Evolutionary conservation across 768 basidiomycete species (phyloP).

Genomic region (Nidularia sp.): DNA sequence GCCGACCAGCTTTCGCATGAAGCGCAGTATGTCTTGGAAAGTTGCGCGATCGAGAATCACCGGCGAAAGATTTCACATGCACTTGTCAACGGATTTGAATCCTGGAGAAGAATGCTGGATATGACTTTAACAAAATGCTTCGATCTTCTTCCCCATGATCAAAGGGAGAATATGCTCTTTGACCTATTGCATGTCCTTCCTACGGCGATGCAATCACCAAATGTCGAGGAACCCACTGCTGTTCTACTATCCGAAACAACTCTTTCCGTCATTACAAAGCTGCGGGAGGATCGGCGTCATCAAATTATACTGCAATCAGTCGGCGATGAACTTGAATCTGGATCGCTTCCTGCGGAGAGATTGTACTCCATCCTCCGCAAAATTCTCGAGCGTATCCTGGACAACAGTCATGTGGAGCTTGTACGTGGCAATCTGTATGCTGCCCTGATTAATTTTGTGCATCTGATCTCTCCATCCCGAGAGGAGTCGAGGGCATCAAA

Average conservation of each 20-base stretch:
- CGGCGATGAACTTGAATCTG: constrained; percentile 57
- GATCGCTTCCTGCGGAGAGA: constrained; percentile 76
- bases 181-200: constrained; percentile 86
- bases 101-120: constrained; percentile 85
- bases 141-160: constrained; percentile 73
- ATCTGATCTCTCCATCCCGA: constrained; percentile 52
- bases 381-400: constrained; percentile 70
- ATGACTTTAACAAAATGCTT: constrained; percentile 86
- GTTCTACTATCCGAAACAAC: constrained; percentile 82
- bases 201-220: constrained; percentile 56
- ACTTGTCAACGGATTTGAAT: constrained; percentile 63
- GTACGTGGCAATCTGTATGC: constrained; percentile 96
- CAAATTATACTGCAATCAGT: constrained; percentile 66
- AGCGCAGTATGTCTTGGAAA: constrained; percentile 72
- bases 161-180: constrained; percentile 84
- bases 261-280: constrained; percentile 78
- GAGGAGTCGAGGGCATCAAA: constrained; percentile 2
- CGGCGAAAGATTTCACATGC: constrained; percentile 77
- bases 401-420: constrained; percentile 75
- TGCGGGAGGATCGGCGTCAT: constrained; percentile 79
- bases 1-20: constrained; percentile 67
- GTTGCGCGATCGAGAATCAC: constrained; percentile 85
- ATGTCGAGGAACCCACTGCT: constrained; percentile 67
- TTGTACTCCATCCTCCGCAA: constrained; percentile 70
- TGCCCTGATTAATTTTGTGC: constrained; percentile 82